phyloP scores from a whole-genome alignment of 345 rosid genomes.

The Rhizophora mangle region DNA sequence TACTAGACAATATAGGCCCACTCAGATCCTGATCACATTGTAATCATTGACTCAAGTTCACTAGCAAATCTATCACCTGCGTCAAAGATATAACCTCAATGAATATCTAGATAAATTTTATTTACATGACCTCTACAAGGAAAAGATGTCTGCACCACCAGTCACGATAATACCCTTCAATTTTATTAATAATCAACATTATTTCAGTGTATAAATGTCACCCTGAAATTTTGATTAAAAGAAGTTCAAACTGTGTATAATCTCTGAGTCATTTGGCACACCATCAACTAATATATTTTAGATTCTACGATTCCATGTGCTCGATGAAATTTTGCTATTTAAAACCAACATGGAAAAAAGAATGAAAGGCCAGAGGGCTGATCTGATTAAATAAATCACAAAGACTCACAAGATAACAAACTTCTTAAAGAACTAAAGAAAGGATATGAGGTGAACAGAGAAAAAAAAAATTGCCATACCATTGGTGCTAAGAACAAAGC shows the following conservation, averaged over 20 bases:
- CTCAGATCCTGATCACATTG: too few species aligned
- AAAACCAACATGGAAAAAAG: not conserved
- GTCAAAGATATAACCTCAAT: not conserved
- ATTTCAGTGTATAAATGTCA: not conserved
- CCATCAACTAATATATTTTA: too few species aligned
- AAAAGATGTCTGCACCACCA: not conserved
- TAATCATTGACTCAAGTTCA: not conserved
- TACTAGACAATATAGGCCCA: not conserved
- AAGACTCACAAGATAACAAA: not conserved
- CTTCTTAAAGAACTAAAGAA: not conserved
- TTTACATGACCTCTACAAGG: not conserved
- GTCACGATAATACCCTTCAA: too few species aligned
- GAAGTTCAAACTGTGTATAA: too few species aligned
- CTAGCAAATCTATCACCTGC: not conserved
- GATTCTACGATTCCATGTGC: too few species aligned
- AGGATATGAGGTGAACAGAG: not conserved
- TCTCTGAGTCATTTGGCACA: too few species aligned
- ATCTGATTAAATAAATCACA: not conserved
- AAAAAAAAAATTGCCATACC: conserved; percentile 40
- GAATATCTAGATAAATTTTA: not conserved
- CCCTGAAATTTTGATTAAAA: not conserved
- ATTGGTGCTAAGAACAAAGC: conserved; percentile 90
- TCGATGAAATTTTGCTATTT: not conserved
- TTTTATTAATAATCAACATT: too few species aligned
- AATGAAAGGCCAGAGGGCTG: not conserved